phyloP scores from a whole-genome alignment of 2,329 filamentous ascomycete genomes.

The Fusarium equiseti region DNA sequence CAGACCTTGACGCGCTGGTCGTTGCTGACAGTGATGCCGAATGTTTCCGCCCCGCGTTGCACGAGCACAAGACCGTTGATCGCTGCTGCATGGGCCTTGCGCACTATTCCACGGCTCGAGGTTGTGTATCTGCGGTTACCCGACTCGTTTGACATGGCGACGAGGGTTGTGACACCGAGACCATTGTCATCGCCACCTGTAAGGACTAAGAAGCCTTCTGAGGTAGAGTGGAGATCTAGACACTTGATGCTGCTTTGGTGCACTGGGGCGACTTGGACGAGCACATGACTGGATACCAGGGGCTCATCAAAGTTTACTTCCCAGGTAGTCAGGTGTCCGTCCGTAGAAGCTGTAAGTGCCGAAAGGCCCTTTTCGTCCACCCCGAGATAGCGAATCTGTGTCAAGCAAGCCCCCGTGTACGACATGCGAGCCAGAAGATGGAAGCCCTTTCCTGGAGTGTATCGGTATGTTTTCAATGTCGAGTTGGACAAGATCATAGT shows the following conservation, averaged over 20 bases:
- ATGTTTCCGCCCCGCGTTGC: conserved; percentile 30
- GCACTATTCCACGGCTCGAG: conserved; percentile 45
- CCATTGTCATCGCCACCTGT: conserved; percentile 93
- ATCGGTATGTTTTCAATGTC: conserved; percentile 72
- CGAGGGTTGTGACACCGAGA: conserved; percentile 67
- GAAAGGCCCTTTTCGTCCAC: conserved; percentile 47
- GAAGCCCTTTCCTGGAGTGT: conserved; percentile 59
- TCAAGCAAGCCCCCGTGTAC: conserved; percentile 82
- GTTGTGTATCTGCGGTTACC: conserved; percentile 42
- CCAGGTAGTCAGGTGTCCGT: conserved; percentile 73
- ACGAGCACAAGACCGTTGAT: conserved; percentile 69
- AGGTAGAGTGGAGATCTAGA: conserved; percentile 59
- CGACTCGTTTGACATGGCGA: conserved; percentile 26
- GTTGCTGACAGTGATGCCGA: conserved; percentile 65
- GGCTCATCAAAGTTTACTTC: conserved; percentile 32
- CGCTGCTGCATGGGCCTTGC: conserved; percentile 76
- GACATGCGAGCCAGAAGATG: conserved; percentile 63
- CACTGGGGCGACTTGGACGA: conserved; percentile 58
- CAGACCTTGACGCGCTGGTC: conserved; percentile 72
- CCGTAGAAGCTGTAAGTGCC: conserved; percentile 80
- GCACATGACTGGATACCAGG: conserved; percentile 36
- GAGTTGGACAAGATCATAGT: conserved; percentile 88
- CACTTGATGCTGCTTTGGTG: conserved; percentile 88
- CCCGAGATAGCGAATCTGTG: conserved; percentile 67
- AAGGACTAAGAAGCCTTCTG: conserved; percentile 63